Evolutionary conservation across 495 filamentous ascomycete species (phyloP).

Genomic region (Bombardia bombarda): DNA sequence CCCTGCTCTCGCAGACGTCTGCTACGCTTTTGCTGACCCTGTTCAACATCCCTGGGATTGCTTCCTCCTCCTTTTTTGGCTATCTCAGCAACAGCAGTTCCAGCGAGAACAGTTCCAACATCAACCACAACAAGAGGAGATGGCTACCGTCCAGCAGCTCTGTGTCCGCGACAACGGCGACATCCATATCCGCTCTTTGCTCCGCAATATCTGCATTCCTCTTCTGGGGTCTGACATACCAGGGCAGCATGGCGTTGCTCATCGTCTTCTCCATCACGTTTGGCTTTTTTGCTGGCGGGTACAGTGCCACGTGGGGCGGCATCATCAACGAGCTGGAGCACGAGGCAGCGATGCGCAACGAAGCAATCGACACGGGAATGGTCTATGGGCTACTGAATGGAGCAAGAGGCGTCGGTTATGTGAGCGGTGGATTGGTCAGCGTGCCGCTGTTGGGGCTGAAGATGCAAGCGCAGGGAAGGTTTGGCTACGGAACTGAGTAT

Average conservation of each 20-base stretch:
- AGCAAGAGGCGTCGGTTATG: slow-evolving; percentile 1
- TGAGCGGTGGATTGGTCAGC: background rate
- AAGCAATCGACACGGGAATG: slow-evolving; percentile 3
- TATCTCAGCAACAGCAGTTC: background rate
- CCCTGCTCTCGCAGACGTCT: slow-evolving; percentile 1
- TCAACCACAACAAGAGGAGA: background rate
- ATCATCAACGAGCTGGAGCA: background rate
- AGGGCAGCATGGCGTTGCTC: slow-evolving; percentile 3
- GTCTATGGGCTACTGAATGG: slow-evolving; percentile 3
- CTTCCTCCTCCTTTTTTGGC: slow-evolving; percentile 3
- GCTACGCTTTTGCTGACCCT: slow-evolving; percentile 1
- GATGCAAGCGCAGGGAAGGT: background rate
- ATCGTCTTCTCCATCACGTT: slow-evolving; percentile 1
- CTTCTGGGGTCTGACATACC: slow-evolving; percentile 2
- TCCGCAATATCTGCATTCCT: background rate
- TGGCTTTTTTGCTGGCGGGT: slow-evolving; percentile 4
- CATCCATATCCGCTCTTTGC: background rate
- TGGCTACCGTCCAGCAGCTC: too few relatives aligned
- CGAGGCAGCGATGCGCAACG: slow-evolving; percentile 1
- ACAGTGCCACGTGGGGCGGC: slow-evolving; percentile 3
- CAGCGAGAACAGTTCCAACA: background rate
- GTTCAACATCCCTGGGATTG: slow-evolving; percentile 2
- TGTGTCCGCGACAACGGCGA: background rate
- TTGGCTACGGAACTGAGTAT: slow-evolving; percentile 3
- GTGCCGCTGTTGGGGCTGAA: slow-evolving; percentile 1